Base-by-base conservation (phyloP, 2,329 filamentous ascomycete species). In the Claviceps spartinae region DNA sequence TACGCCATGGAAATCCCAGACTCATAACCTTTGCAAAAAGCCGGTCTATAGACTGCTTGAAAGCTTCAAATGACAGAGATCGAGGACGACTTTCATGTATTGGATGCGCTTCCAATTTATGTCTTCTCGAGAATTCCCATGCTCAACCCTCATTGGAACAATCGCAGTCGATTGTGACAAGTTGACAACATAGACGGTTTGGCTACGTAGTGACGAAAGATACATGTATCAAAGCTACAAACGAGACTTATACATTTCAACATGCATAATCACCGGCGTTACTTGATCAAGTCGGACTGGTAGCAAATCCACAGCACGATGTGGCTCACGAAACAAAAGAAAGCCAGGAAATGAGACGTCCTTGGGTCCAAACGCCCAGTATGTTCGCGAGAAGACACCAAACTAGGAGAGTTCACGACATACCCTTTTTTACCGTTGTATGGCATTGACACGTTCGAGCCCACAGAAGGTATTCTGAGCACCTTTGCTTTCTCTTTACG, bases 391-490 rank as follows among this genome's bases (percentile, higher is more conserved):
- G 75, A 83, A 52, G 82, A 81, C 4, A 81, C 79, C 1, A 63
- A 75, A 44, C 78, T 76, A 1, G 86, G 86, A 51, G 90, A 90
- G 59, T 77, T 82, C 5, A 90, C 86, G 1, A 83, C 84, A 0
- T 90, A 87, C 61, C 76, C 90, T 86, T 86, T 0, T 71, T 88
- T 22, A 89, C 86, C 1, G 73, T 90, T 54, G 71, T 86, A 81
- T 1, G 86, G 90, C 60, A 86, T 90, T 55, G 86, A 89, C 58
- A 90, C 90, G 62, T 90, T 87, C 64, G 67, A 85, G 47, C 86
- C 86, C 0, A 79, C 81, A 57, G 77, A 89, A 62, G 86, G 86
- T 5, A 71, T 90, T 0, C 71, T 89, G 11, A 90, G 90, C 68
- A 82, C 84, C 0, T 89, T 90, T 60, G 85, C 85, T 0, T 76